Evolutionary conservation across 2,329 filamentous ascomycete genomes (phyloP).

Genomic region (Trichoderma pleuroti): DNA sequence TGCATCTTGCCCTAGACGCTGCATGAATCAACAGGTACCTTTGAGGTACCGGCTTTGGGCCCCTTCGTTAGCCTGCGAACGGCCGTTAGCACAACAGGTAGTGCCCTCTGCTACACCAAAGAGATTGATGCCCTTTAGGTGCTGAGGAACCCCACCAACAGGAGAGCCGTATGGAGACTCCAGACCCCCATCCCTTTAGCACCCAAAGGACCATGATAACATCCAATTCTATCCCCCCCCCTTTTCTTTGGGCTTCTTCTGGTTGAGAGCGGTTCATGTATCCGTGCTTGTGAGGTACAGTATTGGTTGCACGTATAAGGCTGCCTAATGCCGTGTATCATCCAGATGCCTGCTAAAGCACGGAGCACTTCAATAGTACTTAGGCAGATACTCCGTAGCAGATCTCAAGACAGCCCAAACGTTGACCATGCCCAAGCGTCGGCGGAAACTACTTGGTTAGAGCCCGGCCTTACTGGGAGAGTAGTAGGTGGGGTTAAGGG

Average conservation of each 20-base stretch:
- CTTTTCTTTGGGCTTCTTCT: background rate
- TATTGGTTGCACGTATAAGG: background rate
- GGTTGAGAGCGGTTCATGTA: background rate
- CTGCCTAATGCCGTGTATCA: background rate
- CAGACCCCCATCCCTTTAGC: background rate
- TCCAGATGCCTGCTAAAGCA: background rate
- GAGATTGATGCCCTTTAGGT: background rate
- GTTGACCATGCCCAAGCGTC: background rate
- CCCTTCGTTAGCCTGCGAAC: background rate
- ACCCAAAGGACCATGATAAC: background rate
- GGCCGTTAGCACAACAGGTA: slow-evolving; percentile 7
- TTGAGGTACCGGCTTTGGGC: background rate
- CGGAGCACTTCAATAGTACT: background rate
- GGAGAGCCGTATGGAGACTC: slow-evolving; percentile 2
- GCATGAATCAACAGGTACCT: background rate
- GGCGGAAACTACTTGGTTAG: background rate
- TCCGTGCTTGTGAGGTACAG: background rate
- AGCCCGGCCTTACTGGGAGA: background rate
- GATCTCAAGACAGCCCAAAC: background rate
- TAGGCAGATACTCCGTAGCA: background rate
- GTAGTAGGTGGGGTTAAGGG: background rate
- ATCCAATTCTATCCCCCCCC: background rate
- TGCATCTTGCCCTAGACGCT: background rate
- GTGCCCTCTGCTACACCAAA: background rate
- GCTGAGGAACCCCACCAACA: slow-evolving; percentile 3